Evolutionary conservation across 345 rosid species (phyloP), one percentile per base, ranked within the genome.

Genomic region (Trapa bicornis): DNA sequence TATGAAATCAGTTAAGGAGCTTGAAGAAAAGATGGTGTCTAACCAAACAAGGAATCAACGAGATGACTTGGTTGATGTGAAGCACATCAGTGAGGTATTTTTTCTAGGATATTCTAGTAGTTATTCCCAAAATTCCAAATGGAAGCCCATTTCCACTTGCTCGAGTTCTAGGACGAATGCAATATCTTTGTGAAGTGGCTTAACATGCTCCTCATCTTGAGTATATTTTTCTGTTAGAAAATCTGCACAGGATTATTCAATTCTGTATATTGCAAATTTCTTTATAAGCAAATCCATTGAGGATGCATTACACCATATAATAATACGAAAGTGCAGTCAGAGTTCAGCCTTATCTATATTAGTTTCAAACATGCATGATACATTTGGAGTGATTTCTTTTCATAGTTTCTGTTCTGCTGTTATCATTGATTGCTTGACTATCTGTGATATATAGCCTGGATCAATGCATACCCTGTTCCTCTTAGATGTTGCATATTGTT

Each of bases 1-100:
- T 71, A 83, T 86, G 90, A 95, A 89, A 68, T 89, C 99, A 60
- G 83, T 95, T 71, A 91, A 84, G 83, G 86, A 86, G 82, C 87
- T 91, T 64, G 99, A 95, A 74, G 96, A 91, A 74, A 89, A 89
- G 80, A 76, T 89, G 87, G 74, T 75, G 69, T 72, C 81, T 62
- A 89, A 78, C 80, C 89, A 87, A 78, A 80, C 10, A 80, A 87
- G 79, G 80, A 84, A 75, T 72, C 81, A 67, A 60, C 75, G 67
- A 69, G 70, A 74, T 82, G 80, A 81, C 71, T 75, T 71, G 68
- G 76, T 72, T 37, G 78, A 80, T 65, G 80, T 72, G 74, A 71
- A 74, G 77, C 76, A 73, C 56, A 68, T 64, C 66, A 81, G 80
- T 71, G 87, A 87, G 74, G 74, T 71, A 48, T 45, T 43, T 22